Percentiles rank a stretch among this genome's conserved stretches.
These are phyloP conservation scores for Mycena amicta DNA, from an alignment of 768 basidiomycete genomes.

Conservation along the genomic window DNA sequence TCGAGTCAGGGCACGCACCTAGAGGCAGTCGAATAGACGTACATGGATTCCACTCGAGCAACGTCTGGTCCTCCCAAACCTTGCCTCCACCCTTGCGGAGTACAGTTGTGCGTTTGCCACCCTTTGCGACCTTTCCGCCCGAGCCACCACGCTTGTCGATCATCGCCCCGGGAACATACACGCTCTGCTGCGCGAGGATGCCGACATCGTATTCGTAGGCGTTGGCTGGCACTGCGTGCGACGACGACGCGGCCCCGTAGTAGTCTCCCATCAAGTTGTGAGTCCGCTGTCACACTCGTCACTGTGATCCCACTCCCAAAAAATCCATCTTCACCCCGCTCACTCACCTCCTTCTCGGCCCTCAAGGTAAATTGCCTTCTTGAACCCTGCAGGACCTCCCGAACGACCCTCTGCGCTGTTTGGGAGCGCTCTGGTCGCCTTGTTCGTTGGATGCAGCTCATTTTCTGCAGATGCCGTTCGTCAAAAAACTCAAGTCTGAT, in stretches of 20 bases:
- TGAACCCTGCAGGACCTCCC: background rate
- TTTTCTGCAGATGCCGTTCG: slow-evolving; percentile 80
- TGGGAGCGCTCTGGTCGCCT: background rate
- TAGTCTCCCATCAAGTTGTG: slow-evolving; percentile 54
- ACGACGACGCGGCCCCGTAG: slow-evolving; percentile 70
- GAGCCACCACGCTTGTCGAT: slow-evolving; percentile 86
- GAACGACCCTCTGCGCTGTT: background rate
- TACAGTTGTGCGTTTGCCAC: slow-evolving; percentile 91
- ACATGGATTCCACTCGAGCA: slow-evolving; percentile 98
- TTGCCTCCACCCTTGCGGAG: slow-evolving; percentile 94
- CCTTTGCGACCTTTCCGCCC: slow-evolving; percentile 84
- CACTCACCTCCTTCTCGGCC: slow-evolving; percentile 24
- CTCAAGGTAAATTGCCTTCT: slow-evolving; percentile 42
- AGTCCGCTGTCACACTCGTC: background rate
- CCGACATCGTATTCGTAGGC: slow-evolving; percentile 93
- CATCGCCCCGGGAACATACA: slow-evolving; percentile 90
- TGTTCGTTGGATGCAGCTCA: slow-evolving; percentile 35
- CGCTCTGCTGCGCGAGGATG: slow-evolving; percentile 87
- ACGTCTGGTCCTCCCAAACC: slow-evolving; percentile 97
- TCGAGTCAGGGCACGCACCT: slow-evolving; percentile 10
- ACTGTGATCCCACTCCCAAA: background rate
- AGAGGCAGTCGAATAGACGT: slow-evolving; percentile 34
- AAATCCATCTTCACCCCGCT: background rate
- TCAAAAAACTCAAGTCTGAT: slow-evolving; percentile 94
- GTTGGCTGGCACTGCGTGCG: slow-evolving; percentile 84